phyloP scores from a whole-genome alignment of 257 asterid species.

The Datura wrightii region DNA sequence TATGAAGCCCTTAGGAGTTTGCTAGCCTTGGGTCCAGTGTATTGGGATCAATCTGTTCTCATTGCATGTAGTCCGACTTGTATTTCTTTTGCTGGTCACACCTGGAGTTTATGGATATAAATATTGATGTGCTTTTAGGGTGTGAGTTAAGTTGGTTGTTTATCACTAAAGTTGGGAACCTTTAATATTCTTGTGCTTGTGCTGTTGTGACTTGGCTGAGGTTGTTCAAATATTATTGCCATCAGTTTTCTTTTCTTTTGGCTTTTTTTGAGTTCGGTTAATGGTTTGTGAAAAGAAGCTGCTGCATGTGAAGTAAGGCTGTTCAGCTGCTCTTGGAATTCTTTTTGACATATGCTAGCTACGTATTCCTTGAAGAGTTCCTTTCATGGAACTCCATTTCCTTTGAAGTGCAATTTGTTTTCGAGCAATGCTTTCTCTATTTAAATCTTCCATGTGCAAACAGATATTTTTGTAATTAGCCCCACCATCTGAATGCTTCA shows the following conservation, averaged over 20 bases:
- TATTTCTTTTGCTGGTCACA: slow-evolving; percentile 14
- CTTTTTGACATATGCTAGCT: neutral
- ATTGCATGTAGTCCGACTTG: neutral
- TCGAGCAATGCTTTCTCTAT: neutral
- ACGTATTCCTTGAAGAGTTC: slow-evolving; percentile 20
- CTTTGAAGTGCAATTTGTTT: neutral
- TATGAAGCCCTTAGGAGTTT: neutral
- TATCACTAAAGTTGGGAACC: neutral
- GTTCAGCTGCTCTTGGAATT: slow-evolving; percentile 23
- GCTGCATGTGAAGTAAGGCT: slow-evolving; percentile 11
- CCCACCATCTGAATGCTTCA: neutral
- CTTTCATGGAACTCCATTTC: neutral
- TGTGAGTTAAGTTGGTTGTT: slow-evolving; percentile 2
- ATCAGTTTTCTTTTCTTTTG: slow-evolving; percentile 14
- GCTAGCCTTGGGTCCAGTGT: neutral
- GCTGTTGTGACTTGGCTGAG: slow-evolving; percentile 18
- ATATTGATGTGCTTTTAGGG: neutral
- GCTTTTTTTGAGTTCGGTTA: neutral
- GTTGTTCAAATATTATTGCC: neutral
- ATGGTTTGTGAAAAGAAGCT: slow-evolving; percentile 13
- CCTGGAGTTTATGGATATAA: slow-evolving; percentile 15
- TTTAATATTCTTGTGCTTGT: neutral
- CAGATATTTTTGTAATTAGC: neutral
- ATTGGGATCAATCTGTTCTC: neutral
- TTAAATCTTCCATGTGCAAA: slow-evolving; percentile 6